Conservation (phyloP, 2,329 filamentous ascomycete genomes). For the Scedosporium boydii region DNA sequence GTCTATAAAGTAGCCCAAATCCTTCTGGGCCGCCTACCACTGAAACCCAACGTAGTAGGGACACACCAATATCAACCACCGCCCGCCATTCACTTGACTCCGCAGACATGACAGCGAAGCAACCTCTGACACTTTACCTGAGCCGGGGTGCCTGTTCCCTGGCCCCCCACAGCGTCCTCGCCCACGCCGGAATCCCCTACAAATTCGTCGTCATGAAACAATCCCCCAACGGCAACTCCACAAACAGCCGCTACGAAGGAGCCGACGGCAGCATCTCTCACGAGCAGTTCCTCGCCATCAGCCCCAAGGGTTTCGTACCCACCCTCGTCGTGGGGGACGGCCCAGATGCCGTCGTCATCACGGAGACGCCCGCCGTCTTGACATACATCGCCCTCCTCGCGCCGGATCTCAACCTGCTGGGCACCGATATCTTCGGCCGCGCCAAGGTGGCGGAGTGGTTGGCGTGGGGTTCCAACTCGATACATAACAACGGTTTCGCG, state of each 20-base stretch:
- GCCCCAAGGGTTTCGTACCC: constrained; percentile 21
- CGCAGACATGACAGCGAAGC: not conserved
- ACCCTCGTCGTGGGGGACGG: constrained; percentile 14
- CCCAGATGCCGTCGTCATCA: constrained; percentile 16
- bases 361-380: constrained; percentile 22
- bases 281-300: constrained; percentile 18
- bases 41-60: too few relatives aligned
- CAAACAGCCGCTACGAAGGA: constrained; percentile 10
- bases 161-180: constrained; percentile 19
- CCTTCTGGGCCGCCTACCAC: too few relatives aligned
- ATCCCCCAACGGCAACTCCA: constrained; percentile 8
- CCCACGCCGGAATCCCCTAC: constrained; percentile 19
- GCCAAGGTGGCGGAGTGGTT: constrained; percentile 22
- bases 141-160: constrained; percentile 20
- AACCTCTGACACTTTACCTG: constrained; percentile 19
- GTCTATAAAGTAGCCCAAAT: too few relatives aligned
- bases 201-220: constrained; percentile 12
- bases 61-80: too few relatives aligned
- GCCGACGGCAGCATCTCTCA: constrained; percentile 21
- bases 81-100: not conserved
- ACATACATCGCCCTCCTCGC: constrained; percentile 20
- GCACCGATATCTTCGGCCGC: constrained; percentile 10
- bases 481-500: constrained; percentile 20
- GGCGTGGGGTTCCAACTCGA: constrained; percentile 20
- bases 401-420: constrained; percentile 13